Base-by-base conservation (phyloP, 2,329 filamentous ascomycete genomes). In the Paecilomyces variotii region DNA sequence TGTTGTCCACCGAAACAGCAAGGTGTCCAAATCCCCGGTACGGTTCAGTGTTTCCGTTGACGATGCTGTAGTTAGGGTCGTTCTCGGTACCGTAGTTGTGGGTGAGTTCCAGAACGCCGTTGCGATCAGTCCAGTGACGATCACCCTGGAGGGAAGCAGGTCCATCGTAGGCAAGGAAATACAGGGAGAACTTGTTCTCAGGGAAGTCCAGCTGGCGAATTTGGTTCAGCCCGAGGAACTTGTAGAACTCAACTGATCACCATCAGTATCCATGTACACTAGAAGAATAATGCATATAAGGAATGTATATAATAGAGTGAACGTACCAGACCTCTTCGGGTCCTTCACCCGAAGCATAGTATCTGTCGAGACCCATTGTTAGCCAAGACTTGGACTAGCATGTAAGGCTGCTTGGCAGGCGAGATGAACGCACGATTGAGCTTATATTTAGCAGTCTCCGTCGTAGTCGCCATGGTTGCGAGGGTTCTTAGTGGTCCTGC, bases 321-420 rank as follows among this genome's bases (percentile, higher is more conserved):
- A 70, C 77, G 54, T 79, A 88, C 87, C 77, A 45, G 88, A 91
- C 71, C 82, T 84, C 77, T 92, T 87, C 10, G 93, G 93, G 78
- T 99, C 91, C 77, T 97, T 97, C 71, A 97, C 89, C 74, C 93
- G 88, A 72, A 96, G 81, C 90, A 90, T 94, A 39, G 77, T 75
- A 63, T 79, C 73, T 77, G 45, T 57, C 52, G 27, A 59, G 45
- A 39, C 35, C 28, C 62, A 66, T 64, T 49, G 60, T 69, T 55
- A 68, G 61, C 57, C 19, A 14, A 30, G 9, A 34, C 19, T 26
- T 14, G 10, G 49, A 28, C 56, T 56, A 45, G 24, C 27, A 50
- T 53, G 19, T 24, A 54, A 34, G 34, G 30, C 25, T 14, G 25
- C 32, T 52, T 14, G 50, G 32, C 11, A 35, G 25, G 12, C 25